Evolutionary conservation across 352 stramenopile genomes (phyloP), one percentile per base, ranked within the genome.

Genomic region (Globisporangium nunn): DNA sequence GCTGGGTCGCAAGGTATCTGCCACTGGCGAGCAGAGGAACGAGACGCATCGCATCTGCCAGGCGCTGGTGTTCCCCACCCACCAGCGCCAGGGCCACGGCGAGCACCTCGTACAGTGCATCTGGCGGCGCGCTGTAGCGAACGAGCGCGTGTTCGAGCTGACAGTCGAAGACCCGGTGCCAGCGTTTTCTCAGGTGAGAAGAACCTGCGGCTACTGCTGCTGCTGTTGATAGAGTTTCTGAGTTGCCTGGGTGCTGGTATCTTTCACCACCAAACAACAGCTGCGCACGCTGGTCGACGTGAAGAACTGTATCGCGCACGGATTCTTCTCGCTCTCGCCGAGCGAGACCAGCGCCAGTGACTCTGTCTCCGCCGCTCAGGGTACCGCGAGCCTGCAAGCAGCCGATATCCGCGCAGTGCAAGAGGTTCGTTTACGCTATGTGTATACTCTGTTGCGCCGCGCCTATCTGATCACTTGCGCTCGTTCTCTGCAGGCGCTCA

Each of bases 11-110:
- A 88, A 88, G 33, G 59, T 49, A 23, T 58, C 28, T 5, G 28
- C 35, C 35, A 58, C 65, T 64, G 41, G 54, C 58, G 15, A 63
- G 43, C 43, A 48, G 23, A 74, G 80, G 55, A 85, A 83, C 28
- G 74, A 91, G 58, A 90, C 78, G 15, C 82, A 86, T 47, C 80
- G 85, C 37, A 93, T 95, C 59, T 95, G 85, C 55, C 85, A 95
- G 44, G 85, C 75, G 10, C 70, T 95, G 14, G 68, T 95, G 18
- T 87, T 93, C 56, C 82, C 85, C 2, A 75, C 73, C 0, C 78
- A 86, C 57, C 85, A 95, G 62, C 81, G 82, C 1, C 85, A 93
- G 79, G 79, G 81, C 6, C 85, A 95, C 40, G 81, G 78, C 35
- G 78, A 93, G 66, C 75, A 71, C 33, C 74, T 94, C 17, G 72